Base-by-base conservation (phyloP, 305 asterid species). In the Andrographis paniculata region DNA sequence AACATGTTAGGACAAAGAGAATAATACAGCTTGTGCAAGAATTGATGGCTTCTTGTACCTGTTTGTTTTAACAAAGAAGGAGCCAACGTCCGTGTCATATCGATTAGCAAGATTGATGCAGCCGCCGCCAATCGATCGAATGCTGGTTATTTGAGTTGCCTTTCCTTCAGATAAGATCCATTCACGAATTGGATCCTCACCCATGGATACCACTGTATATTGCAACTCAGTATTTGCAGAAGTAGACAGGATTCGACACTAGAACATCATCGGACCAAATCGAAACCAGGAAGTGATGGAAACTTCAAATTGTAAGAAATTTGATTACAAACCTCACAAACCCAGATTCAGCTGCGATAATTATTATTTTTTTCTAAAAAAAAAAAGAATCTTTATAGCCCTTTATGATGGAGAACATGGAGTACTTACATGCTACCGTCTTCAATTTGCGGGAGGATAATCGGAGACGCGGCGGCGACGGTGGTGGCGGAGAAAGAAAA, bases 141-240 rank as follows among this genome's bases (percentile, higher is more conserved):
- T 86, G 51, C 94, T 79, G 2, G 74, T 78, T 50, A 91, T 78
- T 63, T 77, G 69, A 53, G 83, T 78, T 48, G 95, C 96, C 59
- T 86, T 83, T 60, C 96, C 99, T 70, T 83, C 95, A 4, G 96
- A 71, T 9, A 86, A 61, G 58, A 91, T 83, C 99, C 96, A 91
- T 57, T 86, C 93, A 6, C 84, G 76, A 49, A 91, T 47, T 5
- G 96, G 99, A 69, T 91, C 99, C 44, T 70, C 74, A 53, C 78
- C 68, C 83, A 83, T 68, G 41, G 94, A 69, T 21, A 87, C 80
- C 72, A 63, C 91, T 89, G 85, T 31, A 42, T 45, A 56, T 45
- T 53, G 36, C 23, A 51, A 45, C n/a, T 46, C n/a, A 45, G 33
- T 14, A 53, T 22, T 20, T 23, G 21, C 28, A 18, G 35, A 42